Conservation (phyloP, 495 filamentous ascomycete species). For the Darksidea phi region DNA sequence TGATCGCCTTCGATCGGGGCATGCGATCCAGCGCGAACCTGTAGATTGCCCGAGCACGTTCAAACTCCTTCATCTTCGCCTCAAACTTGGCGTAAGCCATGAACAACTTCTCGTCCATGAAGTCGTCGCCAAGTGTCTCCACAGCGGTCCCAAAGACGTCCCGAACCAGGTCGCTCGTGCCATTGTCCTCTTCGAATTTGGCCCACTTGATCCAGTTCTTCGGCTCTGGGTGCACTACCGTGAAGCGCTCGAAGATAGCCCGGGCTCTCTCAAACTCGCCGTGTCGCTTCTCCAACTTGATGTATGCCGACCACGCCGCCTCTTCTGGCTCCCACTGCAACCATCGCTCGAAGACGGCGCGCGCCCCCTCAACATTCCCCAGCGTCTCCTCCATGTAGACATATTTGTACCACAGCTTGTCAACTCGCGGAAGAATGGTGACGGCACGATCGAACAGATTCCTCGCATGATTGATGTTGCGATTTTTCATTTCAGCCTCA, state of each 20-base stretch:
- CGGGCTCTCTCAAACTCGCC: slow-evolving; percentile 82
- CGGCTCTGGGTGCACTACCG: slow-evolving; percentile 89
- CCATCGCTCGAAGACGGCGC: slow-evolving; percentile 97
- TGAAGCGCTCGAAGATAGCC: slow-evolving; percentile 85
- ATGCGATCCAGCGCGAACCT: slow-evolving; percentile 93
- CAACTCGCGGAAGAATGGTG: slow-evolving; percentile 82
- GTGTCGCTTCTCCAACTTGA: slow-evolving; percentile 95
- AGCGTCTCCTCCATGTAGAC: slow-evolving; percentile 98
- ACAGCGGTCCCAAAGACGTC: slow-evolving; percentile 90
- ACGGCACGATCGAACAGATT: slow-evolving; percentile 94
- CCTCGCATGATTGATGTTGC: slow-evolving; percentile 93
- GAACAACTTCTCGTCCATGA: slow-evolving; percentile 95
- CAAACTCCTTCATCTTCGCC: slow-evolving; percentile 89
- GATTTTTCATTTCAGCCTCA: slow-evolving; percentile 86
- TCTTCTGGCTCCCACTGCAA: slow-evolving; percentile 98
- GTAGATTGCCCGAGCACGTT: slow-evolving; percentile 93
- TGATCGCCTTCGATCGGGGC: slow-evolving; percentile 79
- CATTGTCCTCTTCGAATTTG: slow-evolving; percentile 92
- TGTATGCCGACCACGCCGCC: slow-evolving; percentile 91
- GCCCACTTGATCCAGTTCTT: slow-evolving; percentile 99
- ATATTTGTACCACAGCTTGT: slow-evolving; percentile 99
- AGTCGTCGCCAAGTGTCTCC: slow-evolving; percentile 88
- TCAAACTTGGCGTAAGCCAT: slow-evolving; percentile 91
- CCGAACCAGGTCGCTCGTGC: slow-evolving; percentile 83
- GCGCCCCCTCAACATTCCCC: slow-evolving; percentile 85